Evolutionary conservation across 371 early-diverging fungal species (phyloP).

Genomic region (Mucor saturninus): DNA sequence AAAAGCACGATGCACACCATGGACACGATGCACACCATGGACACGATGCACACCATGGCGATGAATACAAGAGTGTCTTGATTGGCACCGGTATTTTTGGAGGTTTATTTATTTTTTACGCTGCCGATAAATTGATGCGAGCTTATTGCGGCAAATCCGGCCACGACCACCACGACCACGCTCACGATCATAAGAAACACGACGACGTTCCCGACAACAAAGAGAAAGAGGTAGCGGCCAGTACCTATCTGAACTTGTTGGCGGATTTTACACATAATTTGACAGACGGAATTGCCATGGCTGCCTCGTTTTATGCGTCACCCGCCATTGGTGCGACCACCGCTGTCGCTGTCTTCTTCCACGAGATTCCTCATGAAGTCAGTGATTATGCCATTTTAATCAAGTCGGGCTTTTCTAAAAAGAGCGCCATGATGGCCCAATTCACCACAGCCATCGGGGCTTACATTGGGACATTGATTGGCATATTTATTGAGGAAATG

Average conservation of each 20-base stretch:
- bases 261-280: slow-evolving; percentile 92
- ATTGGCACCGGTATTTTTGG: slow-evolving; percentile 78
- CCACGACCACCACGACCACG: slow-evolving; percentile 65
- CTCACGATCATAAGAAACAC: slow-evolving; percentile 2
- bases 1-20: slow-evolving; percentile 37
- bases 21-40: slow-evolving; percentile 31
- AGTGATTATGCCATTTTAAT: slow-evolving; percentile 91
- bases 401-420: slow-evolving; percentile 79
- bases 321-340: slow-evolving; percentile 85
- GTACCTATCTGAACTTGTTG: slow-evolving; percentile 84
- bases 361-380: slow-evolving; percentile 93
- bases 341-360: slow-evolving; percentile 89
- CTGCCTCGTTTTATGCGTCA: slow-evolving; percentile 88
- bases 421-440: slow-evolving; percentile 81
- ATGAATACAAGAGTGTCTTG: slow-evolving; percentile 63
- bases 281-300: slow-evolving; percentile 90
- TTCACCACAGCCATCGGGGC: slow-evolving; percentile 84
- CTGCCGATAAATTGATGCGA: slow-evolving; percentile 82
- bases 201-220: slow-evolving; percentile 7
- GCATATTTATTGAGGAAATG: slow-evolving; percentile 79
- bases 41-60: neutral
- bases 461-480: slow-evolving; percentile 79
- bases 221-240: slow-evolving; percentile 39
- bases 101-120: slow-evolving; percentile 75
- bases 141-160: slow-evolving; percentile 65